Evolutionary conservation across 1,284 basidiomycete species (phyloP).

Genomic region (Sporisorium exsertum): DNA sequence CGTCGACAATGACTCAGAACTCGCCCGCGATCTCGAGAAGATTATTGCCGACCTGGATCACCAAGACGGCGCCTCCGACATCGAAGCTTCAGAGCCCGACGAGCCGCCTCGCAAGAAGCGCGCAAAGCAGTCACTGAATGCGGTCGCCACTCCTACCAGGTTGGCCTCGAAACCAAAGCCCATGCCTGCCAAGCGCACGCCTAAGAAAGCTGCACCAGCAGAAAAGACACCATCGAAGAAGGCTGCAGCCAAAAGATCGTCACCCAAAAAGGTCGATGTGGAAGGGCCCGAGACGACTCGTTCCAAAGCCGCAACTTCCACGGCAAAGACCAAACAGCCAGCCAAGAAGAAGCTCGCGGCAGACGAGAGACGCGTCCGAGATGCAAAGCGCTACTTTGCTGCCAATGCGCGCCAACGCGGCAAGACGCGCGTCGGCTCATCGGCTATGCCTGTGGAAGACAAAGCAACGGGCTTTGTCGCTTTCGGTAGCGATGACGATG

Average conservation of each 20-base stretch:
- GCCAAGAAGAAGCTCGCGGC: constrained; percentile 3
- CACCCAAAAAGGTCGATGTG: not conserved
- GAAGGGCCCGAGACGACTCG: constrained; percentile 1
- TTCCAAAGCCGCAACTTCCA: not conserved
- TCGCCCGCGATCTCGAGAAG: constrained; percentile 11
- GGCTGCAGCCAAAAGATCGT: not conserved
- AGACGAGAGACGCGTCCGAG: constrained; percentile 17
- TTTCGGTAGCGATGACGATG: constrained; percentile 25
- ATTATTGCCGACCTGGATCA: constrained; percentile 16
- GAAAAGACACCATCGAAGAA: constrained; percentile 7
- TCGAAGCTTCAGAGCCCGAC: constrained; percentile 16
- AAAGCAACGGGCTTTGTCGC: constrained; percentile 33
- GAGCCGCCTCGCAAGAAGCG: constrained; percentile 37
- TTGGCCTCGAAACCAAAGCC: not conserved
- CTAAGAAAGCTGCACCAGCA: constrained; percentile 4
- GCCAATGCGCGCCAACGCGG: not conserved
- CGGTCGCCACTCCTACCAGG: constrained; percentile 6
- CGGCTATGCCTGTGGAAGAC: constrained; percentile 37
- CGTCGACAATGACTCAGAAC: constrained; percentile 10
- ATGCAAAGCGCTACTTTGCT: constrained; percentile 34
- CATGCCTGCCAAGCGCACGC: constrained; percentile 7
- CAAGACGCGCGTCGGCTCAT: constrained; percentile 10
- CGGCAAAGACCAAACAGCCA: not conserved
- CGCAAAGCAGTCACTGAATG: constrained; percentile 2
- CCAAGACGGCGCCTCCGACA: not conserved